These are phyloP conservation scores for Pisolithus tinctorius DNA, from an alignment of 768 basidiomycete species.

Conservation along the genomic window DNA sequence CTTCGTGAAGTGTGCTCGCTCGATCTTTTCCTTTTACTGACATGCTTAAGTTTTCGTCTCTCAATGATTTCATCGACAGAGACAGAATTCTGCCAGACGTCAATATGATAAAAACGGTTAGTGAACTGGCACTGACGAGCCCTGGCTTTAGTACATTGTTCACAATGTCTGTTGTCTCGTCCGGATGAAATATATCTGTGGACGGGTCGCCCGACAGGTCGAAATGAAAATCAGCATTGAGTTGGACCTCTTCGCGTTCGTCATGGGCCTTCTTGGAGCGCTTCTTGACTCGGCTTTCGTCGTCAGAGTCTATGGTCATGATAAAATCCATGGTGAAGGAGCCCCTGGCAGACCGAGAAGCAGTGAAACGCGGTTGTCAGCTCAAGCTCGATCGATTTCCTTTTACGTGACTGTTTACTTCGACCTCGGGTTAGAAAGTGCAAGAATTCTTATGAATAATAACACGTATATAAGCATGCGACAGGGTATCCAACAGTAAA, in stretches of 20 bases:
- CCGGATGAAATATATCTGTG: constrained; percentile 41
- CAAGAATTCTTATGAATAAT: constrained; percentile 1
- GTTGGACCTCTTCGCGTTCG: constrained; percentile 47
- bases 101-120: neutral
- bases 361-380: too few relatives aligned
- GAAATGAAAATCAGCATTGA: constrained; percentile 82
- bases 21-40: constrained; percentile 50
- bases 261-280: constrained; percentile 17
- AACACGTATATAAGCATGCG: constrained; percentile 23
- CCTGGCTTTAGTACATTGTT: constrained; percentile 52
- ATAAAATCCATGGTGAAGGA: constrained; percentile 50
- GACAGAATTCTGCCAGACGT: constrained; percentile 52
- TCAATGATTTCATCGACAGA: constrained; percentile 92
- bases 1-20: constrained; percentile 30
- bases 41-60: constrained; percentile 43
- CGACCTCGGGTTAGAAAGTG: too few relatives aligned
- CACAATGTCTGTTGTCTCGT: constrained; percentile 48
- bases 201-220: constrained; percentile 71
- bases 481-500: constrained; percentile 29
- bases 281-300: constrained; percentile 39
- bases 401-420: too few relatives aligned
- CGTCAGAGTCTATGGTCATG: constrained; percentile 80
- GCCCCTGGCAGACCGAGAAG: too few relatives aligned
- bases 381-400: too few relatives aligned
- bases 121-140: neutral